Evolutionary conservation across 2,329 filamentous ascomycete species (phyloP).

Genomic region (Fusarium verticillioides): DNA sequence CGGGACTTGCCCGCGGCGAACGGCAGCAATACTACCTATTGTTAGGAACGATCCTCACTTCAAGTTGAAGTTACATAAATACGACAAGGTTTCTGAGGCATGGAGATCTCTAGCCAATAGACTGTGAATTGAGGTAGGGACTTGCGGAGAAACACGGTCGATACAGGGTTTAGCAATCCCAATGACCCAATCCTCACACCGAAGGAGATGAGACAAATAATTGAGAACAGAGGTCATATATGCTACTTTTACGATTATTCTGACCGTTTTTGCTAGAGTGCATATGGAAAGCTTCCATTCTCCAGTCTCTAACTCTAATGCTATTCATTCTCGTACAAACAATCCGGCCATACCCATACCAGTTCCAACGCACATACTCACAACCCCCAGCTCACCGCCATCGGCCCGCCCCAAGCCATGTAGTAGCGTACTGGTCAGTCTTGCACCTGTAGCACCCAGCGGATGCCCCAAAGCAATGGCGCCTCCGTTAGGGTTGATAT

Average conservation of each 20-base stretch:
- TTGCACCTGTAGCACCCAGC: too few relatives aligned
- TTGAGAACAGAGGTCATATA: not conserved
- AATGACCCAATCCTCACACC: not conserved
- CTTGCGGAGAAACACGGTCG: not conserved
- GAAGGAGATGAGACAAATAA: not conserved
- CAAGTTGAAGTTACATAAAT: too few relatives aligned
- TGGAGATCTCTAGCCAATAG: not conserved
- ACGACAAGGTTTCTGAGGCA: too few relatives aligned
- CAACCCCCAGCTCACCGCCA: too few relatives aligned
- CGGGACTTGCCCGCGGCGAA: not conserved
- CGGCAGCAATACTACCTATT: not conserved
- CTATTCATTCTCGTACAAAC: constrained; percentile 51
- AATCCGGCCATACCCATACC: too few relatives aligned
- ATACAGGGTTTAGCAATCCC: not conserved
- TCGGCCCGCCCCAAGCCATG: too few relatives aligned
- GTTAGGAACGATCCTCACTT: not conserved
- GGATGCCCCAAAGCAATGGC: too few relatives aligned
- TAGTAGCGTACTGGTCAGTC: too few relatives aligned
- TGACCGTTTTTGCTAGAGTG: not conserved
- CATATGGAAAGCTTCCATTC: not conserved
- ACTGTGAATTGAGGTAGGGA: not conserved
- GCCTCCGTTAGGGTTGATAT: too few relatives aligned
- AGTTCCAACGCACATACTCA: too few relatives aligned
- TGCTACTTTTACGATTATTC: not conserved
- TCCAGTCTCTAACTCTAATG: too few relatives aligned